A percentile compares a stretch with the other conserved stretches of the same genome.
Conservation (phyloP, 2,329 filamentous ascomycete species). For the Talaromyces sp. region DNA sequence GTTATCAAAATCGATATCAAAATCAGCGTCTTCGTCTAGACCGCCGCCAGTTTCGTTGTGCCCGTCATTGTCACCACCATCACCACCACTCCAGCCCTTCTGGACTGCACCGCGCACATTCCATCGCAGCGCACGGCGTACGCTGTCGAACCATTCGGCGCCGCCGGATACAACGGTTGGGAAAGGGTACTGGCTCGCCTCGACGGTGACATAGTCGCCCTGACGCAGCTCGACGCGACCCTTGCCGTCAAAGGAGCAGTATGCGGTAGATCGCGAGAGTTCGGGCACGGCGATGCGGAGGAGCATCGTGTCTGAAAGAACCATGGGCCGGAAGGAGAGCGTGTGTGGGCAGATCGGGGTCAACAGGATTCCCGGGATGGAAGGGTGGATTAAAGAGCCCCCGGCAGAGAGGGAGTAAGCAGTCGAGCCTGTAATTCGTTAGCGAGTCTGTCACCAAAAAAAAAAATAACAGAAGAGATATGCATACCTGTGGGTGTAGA, state of each 20-base stretch:
- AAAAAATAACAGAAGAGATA: background rate
- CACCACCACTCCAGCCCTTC: constrained; percentile 66
- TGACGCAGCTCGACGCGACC: constrained; percentile 87
- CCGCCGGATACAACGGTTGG: constrained; percentile 87
- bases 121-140: constrained; percentile 88
- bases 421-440: constrained; percentile 58
- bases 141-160: constrained; percentile 95
- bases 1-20: constrained; percentile 89
- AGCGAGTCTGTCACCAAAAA: constrained; percentile 1
- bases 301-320: constrained; percentile 89
- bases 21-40: constrained; percentile 56
- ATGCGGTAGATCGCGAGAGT: constrained; percentile 84
- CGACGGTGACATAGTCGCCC: constrained; percentile 93
- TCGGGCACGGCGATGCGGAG: constrained; percentile 82
- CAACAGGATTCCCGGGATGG: constrained; percentile 92
- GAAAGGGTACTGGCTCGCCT: constrained; percentile 93
- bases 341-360: constrained; percentile 98
- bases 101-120: constrained; percentile 89
- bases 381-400: constrained; percentile 90
- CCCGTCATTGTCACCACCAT: constrained; percentile 21
- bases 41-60: constrained; percentile 45
- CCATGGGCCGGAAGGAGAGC: constrained; percentile 94
- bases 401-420: constrained; percentile 95
- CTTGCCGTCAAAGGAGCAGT: constrained; percentile 97
- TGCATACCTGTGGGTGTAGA: constrained; percentile 77